These are phyloP conservation scores for Luffa acutangula DNA, from an alignment of 306 rosid species.

Conservation along the genomic window DNA sequence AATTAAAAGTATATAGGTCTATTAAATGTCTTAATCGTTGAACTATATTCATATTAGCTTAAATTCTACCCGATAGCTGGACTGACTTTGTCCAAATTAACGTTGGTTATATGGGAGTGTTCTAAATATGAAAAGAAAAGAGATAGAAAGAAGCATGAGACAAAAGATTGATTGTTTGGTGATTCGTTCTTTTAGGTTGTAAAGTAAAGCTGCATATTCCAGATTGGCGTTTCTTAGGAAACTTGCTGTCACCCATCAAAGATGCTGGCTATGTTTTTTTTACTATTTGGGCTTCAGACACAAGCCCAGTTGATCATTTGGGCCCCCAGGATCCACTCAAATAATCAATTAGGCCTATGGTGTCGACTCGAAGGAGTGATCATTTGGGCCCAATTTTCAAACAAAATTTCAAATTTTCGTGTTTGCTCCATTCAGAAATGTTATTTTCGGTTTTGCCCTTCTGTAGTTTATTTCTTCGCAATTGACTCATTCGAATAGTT, in stretches of 20 bases:
- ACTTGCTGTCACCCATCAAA: neutral
- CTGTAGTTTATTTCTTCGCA: neutral
- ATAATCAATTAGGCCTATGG: neutral
- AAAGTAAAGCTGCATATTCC: neutral
- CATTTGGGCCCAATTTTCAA: neutral
- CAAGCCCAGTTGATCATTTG: neutral
- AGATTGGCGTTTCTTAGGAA: neutral
- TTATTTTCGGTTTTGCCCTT: neutral
- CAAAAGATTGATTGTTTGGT: neutral
- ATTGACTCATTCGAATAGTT: neutral
- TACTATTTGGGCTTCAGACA: neutral
- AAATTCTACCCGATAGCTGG: too few species aligned
- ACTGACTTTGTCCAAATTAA: too few species aligned
- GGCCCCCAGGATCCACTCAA: neutral
- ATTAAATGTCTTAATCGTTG: too few species aligned
- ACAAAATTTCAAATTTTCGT: neutral
- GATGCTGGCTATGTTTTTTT: neutral
- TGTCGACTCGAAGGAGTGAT: neutral
- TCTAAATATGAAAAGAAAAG: too few species aligned
- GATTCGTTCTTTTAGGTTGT: neutral
- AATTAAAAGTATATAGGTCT: too few species aligned
- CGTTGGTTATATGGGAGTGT: too few species aligned
- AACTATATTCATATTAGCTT: too few species aligned
- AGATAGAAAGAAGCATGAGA: neutral
- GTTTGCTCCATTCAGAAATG: neutral